Conservation (phyloP, 1,284 basidiomycete genomes). For the Chondrostereum purpureum region DNA sequence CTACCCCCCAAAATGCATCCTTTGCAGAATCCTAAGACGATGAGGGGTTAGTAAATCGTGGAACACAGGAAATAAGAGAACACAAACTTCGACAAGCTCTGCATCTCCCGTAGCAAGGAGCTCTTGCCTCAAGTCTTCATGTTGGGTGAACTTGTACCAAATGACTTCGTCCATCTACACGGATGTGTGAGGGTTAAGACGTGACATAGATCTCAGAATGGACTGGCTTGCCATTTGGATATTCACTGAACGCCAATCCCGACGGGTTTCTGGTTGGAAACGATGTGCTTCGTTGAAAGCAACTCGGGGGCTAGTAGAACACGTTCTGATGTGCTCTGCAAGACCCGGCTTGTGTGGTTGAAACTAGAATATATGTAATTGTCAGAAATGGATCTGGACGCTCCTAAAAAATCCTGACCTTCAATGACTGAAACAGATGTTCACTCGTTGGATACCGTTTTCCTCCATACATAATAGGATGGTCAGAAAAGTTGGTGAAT, state of each 20-base stretch:
- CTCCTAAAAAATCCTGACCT: slow-evolving; percentile 29
- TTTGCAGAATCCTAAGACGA: slow-evolving; percentile 49
- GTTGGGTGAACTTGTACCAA: slow-evolving; percentile 59
- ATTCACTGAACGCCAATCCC: slow-evolving; percentile 59
- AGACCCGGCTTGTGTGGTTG: slow-evolving; percentile 47
- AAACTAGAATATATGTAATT: slow-evolving; percentile 34
- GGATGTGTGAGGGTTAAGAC: neutral
- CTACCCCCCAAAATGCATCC: slow-evolving; percentile 67
- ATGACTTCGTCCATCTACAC: slow-evolving; percentile 56
- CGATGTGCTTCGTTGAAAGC: slow-evolving; percentile 64
- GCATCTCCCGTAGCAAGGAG: slow-evolving; percentile 55
- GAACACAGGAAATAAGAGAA: slow-evolving; percentile 10
- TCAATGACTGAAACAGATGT: slow-evolving; percentile 64
- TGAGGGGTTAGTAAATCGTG: slow-evolving; percentile 6
- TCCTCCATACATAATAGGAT: slow-evolving; percentile 47
- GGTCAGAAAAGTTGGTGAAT: slow-evolving; percentile 64
- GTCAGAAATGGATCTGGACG: slow-evolving; percentile 1
- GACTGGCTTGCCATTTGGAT: slow-evolving; percentile 43
- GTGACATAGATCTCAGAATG: neutral
- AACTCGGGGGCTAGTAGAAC: slow-evolving; percentile 48
- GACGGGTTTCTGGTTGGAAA: slow-evolving; percentile 49
- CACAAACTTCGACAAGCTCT: slow-evolving; percentile 52
- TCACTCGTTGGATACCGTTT: slow-evolving; percentile 62
- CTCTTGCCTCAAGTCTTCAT: slow-evolving; percentile 43
- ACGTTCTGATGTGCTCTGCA: slow-evolving; percentile 58